Evolutionary conservation across 148 eudicot species (phyloP), one percentile per base, ranked within the genome.

Genomic region (Dysphania ambrosioides): DNA sequence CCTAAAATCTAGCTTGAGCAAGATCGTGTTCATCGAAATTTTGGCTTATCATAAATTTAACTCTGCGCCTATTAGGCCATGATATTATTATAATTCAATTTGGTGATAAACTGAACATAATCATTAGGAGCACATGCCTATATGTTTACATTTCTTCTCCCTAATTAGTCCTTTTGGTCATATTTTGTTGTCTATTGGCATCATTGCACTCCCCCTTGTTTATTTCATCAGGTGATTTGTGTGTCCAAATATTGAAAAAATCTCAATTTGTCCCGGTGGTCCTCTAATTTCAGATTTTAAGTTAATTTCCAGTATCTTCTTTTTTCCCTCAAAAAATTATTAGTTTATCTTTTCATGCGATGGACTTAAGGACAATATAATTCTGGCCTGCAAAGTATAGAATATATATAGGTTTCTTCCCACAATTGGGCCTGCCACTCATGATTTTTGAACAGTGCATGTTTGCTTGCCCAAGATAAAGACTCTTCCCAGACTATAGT

Each of bases 401-500:
- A 68, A n/a, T 66, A 72, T n/a, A 63, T 71, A 70, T 26, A 64
- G 68, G 8, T 42, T 44, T 13, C 38, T 32, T 73, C 38, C 68
- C 26, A 66, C 49, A 80, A 44, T 56, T 66, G 79, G 83, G 73
- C 62, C 49, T 47, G 77, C 55, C 70, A 81, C 83, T 81, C 73
- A 81, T 66, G 72, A 75, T 29, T 70, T 55, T 66, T 66, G 76
- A 71, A 75, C 57, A 76, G 51, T 72, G 70, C 31, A 81, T 72
- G 83, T 72, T 81, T 81, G 83, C 77, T 81, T 77, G 74, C 18
- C 63, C 51, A 72, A 60, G 80, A 81, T 76, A 81, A 69, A 74
- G 78, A 79, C 82, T 80, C 67, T 75, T 49, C 78, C 30, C 66
- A 66, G 72, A 76, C 83, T 71, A 80, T 66, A 76, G 83, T 80